phyloP scores from a whole-genome alignment of 1,284 basidiomycete species.

The Xerocomus amazonicus region DNA sequence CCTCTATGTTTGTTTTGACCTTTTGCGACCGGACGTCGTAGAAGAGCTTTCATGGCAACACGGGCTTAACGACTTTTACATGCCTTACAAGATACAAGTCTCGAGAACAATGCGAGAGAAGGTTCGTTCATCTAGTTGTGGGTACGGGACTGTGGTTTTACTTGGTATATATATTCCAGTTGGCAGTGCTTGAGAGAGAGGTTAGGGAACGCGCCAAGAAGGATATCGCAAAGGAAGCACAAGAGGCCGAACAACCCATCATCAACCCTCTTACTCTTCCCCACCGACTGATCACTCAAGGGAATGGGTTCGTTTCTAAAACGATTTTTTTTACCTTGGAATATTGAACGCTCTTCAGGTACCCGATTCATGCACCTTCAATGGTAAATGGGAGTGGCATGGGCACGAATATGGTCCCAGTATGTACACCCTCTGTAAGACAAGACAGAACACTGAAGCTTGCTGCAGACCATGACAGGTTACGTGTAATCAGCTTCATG shows the following conservation, averaged over 20 bases:
- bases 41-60: conserved; percentile 96
- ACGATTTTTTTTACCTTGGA: not conserved
- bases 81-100: conserved; percentile 90
- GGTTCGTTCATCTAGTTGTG: conserved; percentile 36
- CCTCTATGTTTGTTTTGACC: conserved; percentile 90
- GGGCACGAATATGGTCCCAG: conserved; percentile 41
- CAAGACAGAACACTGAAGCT: conserved; percentile 11
- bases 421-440: conserved; percentile 27
- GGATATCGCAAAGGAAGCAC: conserved; percentile 82
- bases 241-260: conserved; percentile 76
- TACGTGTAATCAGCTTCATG: conserved; percentile 22
- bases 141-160: conserved; percentile 11
- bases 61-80: conserved; percentile 92
- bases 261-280: conserved; percentile 70
- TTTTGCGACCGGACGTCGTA: conserved; percentile 87
- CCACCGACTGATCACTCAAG: conserved; percentile 61
- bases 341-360: conserved; percentile 28
- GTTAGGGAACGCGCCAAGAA: conserved; percentile 80
- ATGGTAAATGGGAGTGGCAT: conserved; percentile 42
- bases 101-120: conserved; percentile 72
- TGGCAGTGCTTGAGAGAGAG: conserved; percentile 77
- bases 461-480: conserved; percentile 28
- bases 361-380: conserved; percentile 42
- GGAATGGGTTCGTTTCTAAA: conserved; percentile 51
- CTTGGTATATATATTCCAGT: conserved; percentile 35